phyloP scores from a whole-genome alignment of 2,329 filamentous ascomycete species.

The Sphaerulina vaccinii region DNA sequence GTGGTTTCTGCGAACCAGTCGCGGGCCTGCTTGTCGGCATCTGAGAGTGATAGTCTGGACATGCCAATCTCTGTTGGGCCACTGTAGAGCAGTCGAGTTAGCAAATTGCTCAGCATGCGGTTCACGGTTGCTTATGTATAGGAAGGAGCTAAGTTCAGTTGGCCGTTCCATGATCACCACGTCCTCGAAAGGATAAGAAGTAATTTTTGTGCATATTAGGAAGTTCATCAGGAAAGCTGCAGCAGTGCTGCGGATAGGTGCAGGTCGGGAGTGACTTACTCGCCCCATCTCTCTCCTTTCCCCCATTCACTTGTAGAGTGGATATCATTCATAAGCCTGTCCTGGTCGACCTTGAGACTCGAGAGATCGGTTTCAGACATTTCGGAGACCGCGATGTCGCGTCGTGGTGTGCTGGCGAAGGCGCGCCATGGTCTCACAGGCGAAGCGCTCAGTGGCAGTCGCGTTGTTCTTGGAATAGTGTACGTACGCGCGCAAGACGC shows the following conservation, averaged over 20 bases:
- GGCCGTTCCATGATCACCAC: constrained; percentile 22
- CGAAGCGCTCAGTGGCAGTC: background rate
- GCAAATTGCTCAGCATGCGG: background rate
- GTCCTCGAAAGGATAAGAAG: constrained; percentile 19
- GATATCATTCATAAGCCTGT: constrained; percentile 61
- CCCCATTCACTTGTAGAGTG: constrained; percentile 69
- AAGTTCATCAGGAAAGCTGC: constrained; percentile 22
- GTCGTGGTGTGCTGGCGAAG: constrained; percentile 38
- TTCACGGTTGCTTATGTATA: background rate
- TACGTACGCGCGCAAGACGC: background rate
- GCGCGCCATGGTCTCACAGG: constrained; percentile 17
- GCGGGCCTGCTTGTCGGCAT: constrained; percentile 68
- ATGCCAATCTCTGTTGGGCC: constrained; percentile 67
- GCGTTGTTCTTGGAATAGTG: background rate
- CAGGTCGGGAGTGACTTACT: constrained; percentile 48
- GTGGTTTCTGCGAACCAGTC: constrained; percentile 72
- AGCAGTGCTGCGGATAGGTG: constrained; percentile 1
- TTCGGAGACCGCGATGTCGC: constrained; percentile 44
- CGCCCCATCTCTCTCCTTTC: constrained; percentile 64
- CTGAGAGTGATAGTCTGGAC: constrained; percentile 69
- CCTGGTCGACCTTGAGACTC: constrained; percentile 57
- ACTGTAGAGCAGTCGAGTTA: constrained; percentile 19
- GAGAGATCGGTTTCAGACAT: constrained; percentile 54
- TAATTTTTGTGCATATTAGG: constrained; percentile 24
- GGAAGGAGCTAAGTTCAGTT: constrained; percentile 13